A percentile compares a stretch with the other conserved stretches of the same genome.
phyloP scores from a whole-genome alignment of 495 filamentous ascomycete species.

The Paragyromitra xinjiangensis region DNA sequence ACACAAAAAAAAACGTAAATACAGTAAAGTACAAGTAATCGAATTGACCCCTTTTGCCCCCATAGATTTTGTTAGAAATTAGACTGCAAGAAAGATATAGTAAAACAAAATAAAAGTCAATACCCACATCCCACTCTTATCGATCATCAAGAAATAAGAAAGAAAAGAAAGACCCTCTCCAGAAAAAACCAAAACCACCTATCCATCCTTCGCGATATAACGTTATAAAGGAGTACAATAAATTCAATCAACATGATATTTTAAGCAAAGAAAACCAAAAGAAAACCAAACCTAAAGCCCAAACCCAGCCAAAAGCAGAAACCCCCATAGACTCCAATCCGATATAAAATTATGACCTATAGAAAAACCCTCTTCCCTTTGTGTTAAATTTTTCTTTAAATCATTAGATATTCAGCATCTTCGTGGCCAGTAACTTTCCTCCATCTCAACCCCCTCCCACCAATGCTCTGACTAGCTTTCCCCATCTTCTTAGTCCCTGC shows the following conservation, averaged over 20 bases:
- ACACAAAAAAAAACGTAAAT: constrained; percentile 30
- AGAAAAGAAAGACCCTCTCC: not conserved
- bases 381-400: constrained; percentile 27
- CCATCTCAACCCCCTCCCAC: constrained; percentile 55
- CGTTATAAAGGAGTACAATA: constrained; percentile 24
- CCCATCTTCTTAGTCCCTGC: constrained; percentile 42
- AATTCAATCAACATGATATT: constrained; percentile 21
- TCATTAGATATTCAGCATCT: constrained; percentile 72
- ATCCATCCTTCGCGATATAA: not conserved
- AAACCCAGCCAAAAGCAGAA: constrained; percentile 17
- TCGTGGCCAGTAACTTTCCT: constrained; percentile 67
- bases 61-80: constrained; percentile 25
- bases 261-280: constrained; percentile 22
- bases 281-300: constrained; percentile 10
- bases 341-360: constrained; percentile 37
- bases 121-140: constrained; percentile 6
- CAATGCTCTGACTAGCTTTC: constrained; percentile 43
- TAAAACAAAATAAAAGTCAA: constrained; percentile 21
- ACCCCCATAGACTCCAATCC: constrained; percentile 41
- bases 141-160: constrained; percentile 14
- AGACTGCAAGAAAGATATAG: constrained; percentile 6
- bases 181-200: constrained; percentile 7
- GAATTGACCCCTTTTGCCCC: constrained; percentile 26
- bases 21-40: constrained; percentile 43
- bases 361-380: constrained; percentile 20